A percentile compares a stretch with the other conserved stretches of the same genome.
Conservation (phyloP, 2,329 filamentous ascomycete species). For the Alternaria arborescens region DNA sequence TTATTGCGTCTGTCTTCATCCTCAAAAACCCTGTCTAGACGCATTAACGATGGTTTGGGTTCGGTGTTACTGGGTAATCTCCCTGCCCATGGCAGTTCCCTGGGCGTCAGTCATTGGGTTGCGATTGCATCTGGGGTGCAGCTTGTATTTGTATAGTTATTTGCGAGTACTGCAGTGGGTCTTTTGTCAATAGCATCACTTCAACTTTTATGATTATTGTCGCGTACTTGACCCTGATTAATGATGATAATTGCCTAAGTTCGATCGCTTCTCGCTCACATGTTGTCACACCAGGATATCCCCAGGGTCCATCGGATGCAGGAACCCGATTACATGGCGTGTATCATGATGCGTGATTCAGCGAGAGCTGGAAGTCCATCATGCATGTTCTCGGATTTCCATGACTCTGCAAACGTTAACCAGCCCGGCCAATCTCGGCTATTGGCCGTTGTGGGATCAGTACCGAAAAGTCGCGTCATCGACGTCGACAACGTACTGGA, state of each 20-base stretch:
- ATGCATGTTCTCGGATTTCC: not conserved
- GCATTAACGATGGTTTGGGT: conserved; percentile 12
- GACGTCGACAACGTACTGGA: not conserved
- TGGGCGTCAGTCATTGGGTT: not conserved
- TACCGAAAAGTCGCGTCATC: conserved; percentile 1
- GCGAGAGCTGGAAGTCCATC: not conserved
- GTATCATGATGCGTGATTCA: not conserved
- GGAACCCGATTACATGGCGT: not conserved
- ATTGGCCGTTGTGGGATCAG: not conserved
- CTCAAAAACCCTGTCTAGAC: conserved; percentile 5
- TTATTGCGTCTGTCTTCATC: not conserved
- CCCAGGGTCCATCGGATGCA: not conserved
- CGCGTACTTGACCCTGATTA: not conserved
- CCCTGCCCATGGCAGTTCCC: conserved; percentile 17
- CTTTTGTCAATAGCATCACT: conserved; percentile 1
- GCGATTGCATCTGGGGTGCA: not conserved
- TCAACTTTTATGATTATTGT: not conserved
- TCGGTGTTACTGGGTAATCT: conserved; percentile 11
- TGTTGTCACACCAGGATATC: too few relatives aligned
- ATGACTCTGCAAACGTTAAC: not conserved
- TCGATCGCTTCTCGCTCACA: not conserved
- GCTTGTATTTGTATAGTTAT: not conserved
- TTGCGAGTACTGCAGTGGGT: not conserved
- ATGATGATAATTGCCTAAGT: not conserved
- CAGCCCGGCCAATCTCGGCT: conserved; percentile 1